phyloP scores from a whole-genome alignment of 768 basidiomycete species.

The Naganishia randhawae region DNA sequence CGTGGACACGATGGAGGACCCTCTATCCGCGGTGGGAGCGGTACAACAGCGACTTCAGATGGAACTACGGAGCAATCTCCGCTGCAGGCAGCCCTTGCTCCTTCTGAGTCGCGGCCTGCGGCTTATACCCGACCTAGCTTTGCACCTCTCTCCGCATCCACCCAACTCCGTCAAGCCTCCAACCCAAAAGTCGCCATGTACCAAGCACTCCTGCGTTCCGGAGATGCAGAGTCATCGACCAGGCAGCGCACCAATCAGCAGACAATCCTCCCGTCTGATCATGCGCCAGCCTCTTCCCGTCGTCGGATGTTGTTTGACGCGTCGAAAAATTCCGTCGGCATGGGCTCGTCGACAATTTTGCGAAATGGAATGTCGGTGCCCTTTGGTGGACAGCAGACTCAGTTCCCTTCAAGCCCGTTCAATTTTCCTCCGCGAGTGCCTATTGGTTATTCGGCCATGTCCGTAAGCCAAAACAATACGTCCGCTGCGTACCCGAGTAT shows the following conservation, averaged over 20 bases:
- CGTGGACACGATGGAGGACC: background rate
- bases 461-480: background rate
- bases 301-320: slow-evolving; percentile 10
- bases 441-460: slow-evolving; percentile 7
- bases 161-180: slow-evolving; percentile 4
- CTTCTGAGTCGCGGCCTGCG: background rate
- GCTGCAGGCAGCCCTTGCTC: background rate
- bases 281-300: slow-evolving; percentile 3
- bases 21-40: background rate
- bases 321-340: background rate
- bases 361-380: background rate
- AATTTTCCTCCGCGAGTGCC: slow-evolving; percentile 7
- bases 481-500: background rate
- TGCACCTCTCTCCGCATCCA: slow-evolving; percentile 23
- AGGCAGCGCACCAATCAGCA: background rate
- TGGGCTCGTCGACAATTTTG: background rate
- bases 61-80: background rate
- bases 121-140: slow-evolving; percentile 11
- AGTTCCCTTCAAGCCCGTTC: slow-evolving; percentile 23
- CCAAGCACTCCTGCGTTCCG: slow-evolving; percentile 17
- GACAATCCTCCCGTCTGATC: slow-evolving; percentile 5
- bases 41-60: background rate
- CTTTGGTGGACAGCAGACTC: slow-evolving; percentile 18
- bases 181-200: slow-evolving; percentile 23
- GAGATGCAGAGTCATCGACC: background rate